A percentile compares a stretch with the other conserved stretches of the same genome.
Evolutionary conservation across 2,329 filamentous ascomycete genomes (phyloP).

Genomic region (Huntiella bhutanensis): DNA sequence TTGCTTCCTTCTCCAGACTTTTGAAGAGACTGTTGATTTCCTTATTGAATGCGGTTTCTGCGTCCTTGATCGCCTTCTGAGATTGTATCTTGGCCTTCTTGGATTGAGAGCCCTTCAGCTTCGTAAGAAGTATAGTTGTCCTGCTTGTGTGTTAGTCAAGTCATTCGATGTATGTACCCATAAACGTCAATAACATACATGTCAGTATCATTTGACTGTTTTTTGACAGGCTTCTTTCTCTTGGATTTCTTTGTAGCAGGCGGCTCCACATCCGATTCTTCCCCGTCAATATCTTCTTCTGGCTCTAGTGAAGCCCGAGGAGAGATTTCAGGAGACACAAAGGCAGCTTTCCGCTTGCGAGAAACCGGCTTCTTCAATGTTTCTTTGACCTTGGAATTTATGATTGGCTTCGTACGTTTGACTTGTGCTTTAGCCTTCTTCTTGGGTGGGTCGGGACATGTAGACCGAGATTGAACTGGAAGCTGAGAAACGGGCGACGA

Average conservation of each 20-base stretch:
- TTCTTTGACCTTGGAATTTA: no score
- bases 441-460: neutral
- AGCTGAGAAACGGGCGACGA: neutral
- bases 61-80: neutral
- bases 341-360: no score
- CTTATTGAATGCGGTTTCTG: conserved; percentile 4
- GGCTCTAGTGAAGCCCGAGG: no score
- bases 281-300: no score
- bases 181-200: no score
- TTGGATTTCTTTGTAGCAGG: no score
- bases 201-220: no score
- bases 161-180: neutral
- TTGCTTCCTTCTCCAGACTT: conserved; percentile 5
- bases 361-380: no score
- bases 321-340: no score
- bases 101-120: conserved; percentile 4
- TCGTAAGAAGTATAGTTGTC: conserved; percentile 3
- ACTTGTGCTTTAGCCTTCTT: neutral
- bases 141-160: neutral
- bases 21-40: conserved; percentile 3
- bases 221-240: no score
- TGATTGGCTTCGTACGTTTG: neutral
- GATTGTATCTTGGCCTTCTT: conserved; percentile 3
- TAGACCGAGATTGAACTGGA: neutral
- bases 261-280: no score